phyloP scores from a whole-genome alignment of 2,329 filamentous ascomycete genomes.

The Sphaceloma murrayae region DNA sequence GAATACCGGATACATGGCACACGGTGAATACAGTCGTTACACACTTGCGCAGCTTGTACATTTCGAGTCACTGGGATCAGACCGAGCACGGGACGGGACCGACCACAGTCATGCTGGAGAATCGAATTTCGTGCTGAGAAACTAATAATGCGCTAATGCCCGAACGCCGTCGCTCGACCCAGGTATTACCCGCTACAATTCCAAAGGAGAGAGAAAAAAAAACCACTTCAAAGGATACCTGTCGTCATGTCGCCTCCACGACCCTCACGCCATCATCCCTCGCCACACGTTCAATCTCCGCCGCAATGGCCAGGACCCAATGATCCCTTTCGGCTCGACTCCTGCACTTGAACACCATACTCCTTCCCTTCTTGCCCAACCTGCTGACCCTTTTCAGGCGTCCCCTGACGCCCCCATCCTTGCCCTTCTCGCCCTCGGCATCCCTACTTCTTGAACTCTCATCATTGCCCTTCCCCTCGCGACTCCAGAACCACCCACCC shows the following conservation, averaged over 20 bases:
- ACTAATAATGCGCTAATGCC: too few relatives aligned
- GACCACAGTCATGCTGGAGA: too few relatives aligned
- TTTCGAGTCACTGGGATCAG: too few relatives aligned
- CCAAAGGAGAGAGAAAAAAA: too few relatives aligned
- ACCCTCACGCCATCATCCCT: conserved; percentile 44
- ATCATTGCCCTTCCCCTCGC: conserved; percentile 29
- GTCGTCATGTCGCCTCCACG: conserved; percentile 19
- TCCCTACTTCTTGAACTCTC: too few relatives aligned
- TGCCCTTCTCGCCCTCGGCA: conserved; percentile 19
- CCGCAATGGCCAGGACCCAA: conserved; percentile 57
- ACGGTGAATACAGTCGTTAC: too few relatives aligned
- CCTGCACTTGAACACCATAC: conserved; percentile 56
- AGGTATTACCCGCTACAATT: background rate
- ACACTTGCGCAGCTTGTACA: too few relatives aligned
- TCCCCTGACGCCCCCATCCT: conserved; percentile 30
- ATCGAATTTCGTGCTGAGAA: too few relatives aligned
- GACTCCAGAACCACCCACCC: conserved; percentile 45
- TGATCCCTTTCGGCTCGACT: conserved; percentile 57
- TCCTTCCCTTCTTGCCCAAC: conserved; percentile 51
- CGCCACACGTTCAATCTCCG: conserved; percentile 54
- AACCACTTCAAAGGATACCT: too few relatives aligned
- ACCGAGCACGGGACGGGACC: too few relatives aligned
- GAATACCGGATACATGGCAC: too few relatives aligned
- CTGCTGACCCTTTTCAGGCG: conserved; percentile 51
- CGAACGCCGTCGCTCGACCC: background rate